Evolutionary conservation across 2,329 filamentous ascomycete genomes (phyloP), one percentile per base, ranked within the genome.

Genomic region (Fusarium sp.): DNA sequence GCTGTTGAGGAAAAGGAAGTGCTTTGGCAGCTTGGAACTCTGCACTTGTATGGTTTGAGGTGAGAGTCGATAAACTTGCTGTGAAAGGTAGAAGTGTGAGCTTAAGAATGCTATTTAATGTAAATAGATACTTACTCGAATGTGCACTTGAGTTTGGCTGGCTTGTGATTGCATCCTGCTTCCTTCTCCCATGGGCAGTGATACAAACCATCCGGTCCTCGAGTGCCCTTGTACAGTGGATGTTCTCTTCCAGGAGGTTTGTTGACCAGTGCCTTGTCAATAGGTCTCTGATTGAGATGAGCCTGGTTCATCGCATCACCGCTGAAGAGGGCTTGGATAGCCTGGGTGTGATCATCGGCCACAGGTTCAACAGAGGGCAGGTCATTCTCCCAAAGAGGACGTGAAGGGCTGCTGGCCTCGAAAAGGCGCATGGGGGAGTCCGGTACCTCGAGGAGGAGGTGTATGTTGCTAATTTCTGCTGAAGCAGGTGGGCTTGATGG

Each of bases 21-120:
- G 80, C 94, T 93, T 82, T 94, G 91, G 85, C 95, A 98, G 24
- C 91, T 89, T 71, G 91, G 87, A 74, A 92, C 88, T 89, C 96
- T 96, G 92, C 95, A 98, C 69, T 94, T 92, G 86, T 98, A 98
- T 13, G 95, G 95, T 89, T 97, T 97, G 80, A 98, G 84, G 85
- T 98, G 95, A 27, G 95, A 98, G 84, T 98, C 95, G 77, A 98
- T 91, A 79, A 96, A 97, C 89, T 98, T 98, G 89, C 95, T 98
- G 82, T 57, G 64, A 31, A 20, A 20, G 22, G 31, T 29, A 38
- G 8, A 18, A 24, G 18, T 4, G 35, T 59, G 10, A 59, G 56
- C 6, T 3, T 45, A 18, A 4, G 18, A 70, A 77, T 67, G 79
- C 78, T 73, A 38, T 7, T 24, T 27, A 3, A n/a, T 3, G 37